Evolutionary conservation across 345 rosid species (phyloP).

Genomic region (Brassica incana): DNA sequence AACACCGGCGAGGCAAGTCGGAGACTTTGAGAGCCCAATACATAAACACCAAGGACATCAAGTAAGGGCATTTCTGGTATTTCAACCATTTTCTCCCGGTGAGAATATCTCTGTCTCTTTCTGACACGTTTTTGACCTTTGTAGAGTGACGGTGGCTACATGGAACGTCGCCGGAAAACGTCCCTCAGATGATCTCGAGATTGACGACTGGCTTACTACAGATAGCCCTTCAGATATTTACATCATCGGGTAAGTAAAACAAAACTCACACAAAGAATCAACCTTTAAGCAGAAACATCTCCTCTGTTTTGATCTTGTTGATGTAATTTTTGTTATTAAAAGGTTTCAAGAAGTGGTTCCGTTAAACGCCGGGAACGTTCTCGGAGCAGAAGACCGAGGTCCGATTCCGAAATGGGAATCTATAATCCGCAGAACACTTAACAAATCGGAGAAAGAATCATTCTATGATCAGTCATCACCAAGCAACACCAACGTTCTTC

Average conservation of each 20-base stretch:
- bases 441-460: slow-evolving; percentile 62
- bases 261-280: too few species aligned
- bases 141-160: slow-evolving; percentile 77
- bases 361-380: slow-evolving; percentile 85
- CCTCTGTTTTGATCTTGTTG: not conserved
- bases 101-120: not conserved
- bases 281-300: not conserved
- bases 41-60: slow-evolving; percentile 85
- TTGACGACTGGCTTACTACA: slow-evolving; percentile 86
- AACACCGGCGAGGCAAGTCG: slow-evolving; percentile 93
- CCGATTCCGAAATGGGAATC: slow-evolving; percentile 97
- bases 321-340: not conserved
- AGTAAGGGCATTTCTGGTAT: slow-evolving; percentile 45
- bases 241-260: slow-evolving; percentile 61
- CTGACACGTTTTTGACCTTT: slow-evolving; percentile 1
- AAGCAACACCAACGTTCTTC: slow-evolving; percentile 29
- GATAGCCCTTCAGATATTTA: slow-evolving; percentile 90
- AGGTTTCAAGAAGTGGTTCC: slow-evolving; percentile 99
- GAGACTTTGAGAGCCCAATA: slow-evolving; percentile 90
- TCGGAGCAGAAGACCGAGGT: slow-evolving; percentile 86
- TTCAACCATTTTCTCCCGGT: not conserved
- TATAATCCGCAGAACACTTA: slow-evolving; percentile 75
- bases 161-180: slow-evolving; percentile 97
- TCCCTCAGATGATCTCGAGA: slow-evolving; percentile 74
- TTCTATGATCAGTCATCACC: slow-evolving; percentile 47